These are phyloP conservation scores for Aspergillus carlsbadensis DNA, from an alignment of 495 filamentous ascomycete species.

Conservation along the genomic window DNA sequence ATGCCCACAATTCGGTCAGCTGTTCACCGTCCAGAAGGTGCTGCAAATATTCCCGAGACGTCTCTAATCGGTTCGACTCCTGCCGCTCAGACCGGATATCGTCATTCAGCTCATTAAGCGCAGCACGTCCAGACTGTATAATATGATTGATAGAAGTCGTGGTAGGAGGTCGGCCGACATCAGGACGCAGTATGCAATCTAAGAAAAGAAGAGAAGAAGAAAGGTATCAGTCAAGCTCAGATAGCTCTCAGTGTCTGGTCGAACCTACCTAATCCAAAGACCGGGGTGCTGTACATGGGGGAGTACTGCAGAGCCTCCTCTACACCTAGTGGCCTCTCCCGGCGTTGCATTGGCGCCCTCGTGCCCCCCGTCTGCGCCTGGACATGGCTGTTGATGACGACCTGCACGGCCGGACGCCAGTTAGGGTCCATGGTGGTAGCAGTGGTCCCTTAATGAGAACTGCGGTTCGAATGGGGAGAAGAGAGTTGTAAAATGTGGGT, in stretches of 20 bases:
- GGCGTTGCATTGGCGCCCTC: slow-evolving; percentile 30
- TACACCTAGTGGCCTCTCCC: slow-evolving; percentile 55
- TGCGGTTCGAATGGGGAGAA: slow-evolving; percentile 25
- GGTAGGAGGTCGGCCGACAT: slow-evolving; percentile 42
- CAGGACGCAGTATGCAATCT: slow-evolving; percentile 41
- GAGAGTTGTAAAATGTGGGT: slow-evolving; percentile 38
- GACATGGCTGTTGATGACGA: slow-evolving; percentile 43
- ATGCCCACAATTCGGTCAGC: slow-evolving; percentile 69
- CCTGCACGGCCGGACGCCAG: slow-evolving; percentile 44
- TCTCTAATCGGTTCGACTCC: slow-evolving; percentile 42
- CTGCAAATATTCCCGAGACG: slow-evolving; percentile 63
- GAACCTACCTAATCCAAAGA: slow-evolving; percentile 74
- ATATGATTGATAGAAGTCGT: slow-evolving; percentile 47
- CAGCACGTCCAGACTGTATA: slow-evolving; percentile 43
- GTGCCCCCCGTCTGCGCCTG: slow-evolving; percentile 28
- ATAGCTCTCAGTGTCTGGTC: slow-evolving; percentile 15
- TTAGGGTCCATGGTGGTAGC: slow-evolving; percentile 39
- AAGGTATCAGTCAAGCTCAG: slow-evolving; percentile 23
- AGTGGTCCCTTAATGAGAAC: slow-evolving; percentile 10
- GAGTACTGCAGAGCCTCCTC: slow-evolving; percentile 89
- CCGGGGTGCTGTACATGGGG: slow-evolving; percentile 83
- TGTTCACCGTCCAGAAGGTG: slow-evolving; percentile 65
- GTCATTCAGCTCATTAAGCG: slow-evolving; percentile 38
- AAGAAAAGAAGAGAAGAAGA: slow-evolving; percentile 15
- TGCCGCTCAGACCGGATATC: slow-evolving; percentile 39